Percentiles rank a stretch among this genome's conserved stretches.
These are phyloP conservation scores for Hypoxylon sp. DNA, from an alignment of 2,329 filamentous ascomycete genomes.

Conservation along the genomic window DNA sequence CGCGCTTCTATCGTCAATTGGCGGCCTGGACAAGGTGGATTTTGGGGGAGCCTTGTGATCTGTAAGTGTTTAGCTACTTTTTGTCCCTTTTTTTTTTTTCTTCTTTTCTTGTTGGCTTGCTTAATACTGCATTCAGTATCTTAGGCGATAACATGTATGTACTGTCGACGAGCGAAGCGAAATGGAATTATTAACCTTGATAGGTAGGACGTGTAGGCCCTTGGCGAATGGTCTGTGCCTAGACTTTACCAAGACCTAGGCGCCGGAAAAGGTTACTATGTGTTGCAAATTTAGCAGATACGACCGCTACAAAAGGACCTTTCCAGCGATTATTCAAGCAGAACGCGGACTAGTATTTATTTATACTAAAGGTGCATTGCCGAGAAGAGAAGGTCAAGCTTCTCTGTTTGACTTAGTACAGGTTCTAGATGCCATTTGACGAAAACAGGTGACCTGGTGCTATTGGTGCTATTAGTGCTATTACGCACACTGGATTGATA, in stretches of 20 bases:
- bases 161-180: neutral
- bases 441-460: neutral
- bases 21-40: slow-evolving; percentile 7
- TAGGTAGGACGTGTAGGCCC: slow-evolving; percentile 11
- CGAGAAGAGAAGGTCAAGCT: slow-evolving; percentile 33
- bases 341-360: neutral
- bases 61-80: neutral
- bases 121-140: neutral
- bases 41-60: neutral
- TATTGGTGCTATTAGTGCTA: neutral
- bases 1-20: slow-evolving; percentile 11
- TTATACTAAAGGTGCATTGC: slow-evolving; percentile 1
- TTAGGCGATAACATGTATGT: neutral
- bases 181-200: slow-evolving; percentile 1
- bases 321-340: neutral
- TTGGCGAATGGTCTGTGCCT: slow-evolving; percentile 15
- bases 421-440: neutral
- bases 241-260: slow-evolving; percentile 42
- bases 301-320: neutral
- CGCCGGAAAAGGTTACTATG: slow-evolving; percentile 19
- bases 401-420: neutral
- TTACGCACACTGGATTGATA: neutral
- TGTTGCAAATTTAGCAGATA: slow-evolving; percentile 12
- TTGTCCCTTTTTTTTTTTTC: no score
- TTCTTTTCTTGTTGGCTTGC: neutral